A percentile compares a stretch with the other conserved stretches of the same genome.
These are phyloP conservation scores for Blastocystis sp. DNA, from an alignment of 352 stramenopile species.

Conservation along the genomic window DNA sequence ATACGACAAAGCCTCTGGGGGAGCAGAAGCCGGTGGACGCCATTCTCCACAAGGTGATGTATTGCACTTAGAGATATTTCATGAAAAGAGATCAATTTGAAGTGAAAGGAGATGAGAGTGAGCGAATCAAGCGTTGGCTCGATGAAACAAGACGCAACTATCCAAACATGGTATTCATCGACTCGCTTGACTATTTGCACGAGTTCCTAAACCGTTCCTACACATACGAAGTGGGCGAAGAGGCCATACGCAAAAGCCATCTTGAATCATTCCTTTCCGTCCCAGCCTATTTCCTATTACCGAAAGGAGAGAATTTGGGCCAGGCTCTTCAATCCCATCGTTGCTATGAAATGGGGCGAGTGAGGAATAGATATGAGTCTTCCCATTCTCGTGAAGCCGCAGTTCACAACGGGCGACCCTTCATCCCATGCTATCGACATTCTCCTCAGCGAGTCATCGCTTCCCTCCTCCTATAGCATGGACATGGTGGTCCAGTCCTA, in stretches of 20 bases:
- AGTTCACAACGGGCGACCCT: slow-evolving; percentile 1
- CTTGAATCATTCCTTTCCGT: background rate
- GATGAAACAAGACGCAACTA: background rate
- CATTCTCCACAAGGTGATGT: slow-evolving; percentile 43
- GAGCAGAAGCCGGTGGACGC: slow-evolving; percentile 35
- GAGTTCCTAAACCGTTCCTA: background rate
- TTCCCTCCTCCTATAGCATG: slow-evolving; percentile 9
- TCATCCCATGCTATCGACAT: slow-evolving; percentile 2
- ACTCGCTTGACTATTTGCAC: background rate
- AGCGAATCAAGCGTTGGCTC: slow-evolving; percentile 6
- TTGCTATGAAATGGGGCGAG: background rate
- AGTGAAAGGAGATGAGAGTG: background rate
- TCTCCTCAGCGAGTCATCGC: background rate
- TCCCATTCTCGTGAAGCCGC: slow-evolving; percentile 22
- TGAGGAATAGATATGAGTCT: background rate
- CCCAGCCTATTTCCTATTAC: background rate
- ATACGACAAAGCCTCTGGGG: background rate
- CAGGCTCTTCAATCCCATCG: background rate
- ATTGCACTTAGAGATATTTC: background rate
- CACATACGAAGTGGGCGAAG: slow-evolving; percentile 6
- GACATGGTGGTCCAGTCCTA: slow-evolving; percentile 30
- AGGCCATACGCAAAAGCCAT: background rate
- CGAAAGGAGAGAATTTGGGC: background rate
- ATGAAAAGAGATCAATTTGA: background rate
- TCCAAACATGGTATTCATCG: slow-evolving; percentile 29